Conservation (phyloP, 2,329 filamentous ascomycete species). For the Aspergillus sp. region DNA sequence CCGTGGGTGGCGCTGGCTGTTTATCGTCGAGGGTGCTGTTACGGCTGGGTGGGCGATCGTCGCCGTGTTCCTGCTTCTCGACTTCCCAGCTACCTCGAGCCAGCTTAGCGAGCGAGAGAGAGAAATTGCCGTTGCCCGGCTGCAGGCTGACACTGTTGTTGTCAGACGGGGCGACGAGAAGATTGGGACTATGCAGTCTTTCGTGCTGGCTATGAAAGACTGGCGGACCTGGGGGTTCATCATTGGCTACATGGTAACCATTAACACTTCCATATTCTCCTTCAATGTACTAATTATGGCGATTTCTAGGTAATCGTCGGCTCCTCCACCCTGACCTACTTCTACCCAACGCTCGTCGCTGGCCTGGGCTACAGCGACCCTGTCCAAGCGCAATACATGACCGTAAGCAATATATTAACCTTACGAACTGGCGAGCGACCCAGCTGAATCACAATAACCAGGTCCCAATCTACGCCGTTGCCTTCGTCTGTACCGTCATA, state of each 20-base stretch:
- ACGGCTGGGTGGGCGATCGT: neutral
- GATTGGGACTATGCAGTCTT: neutral
- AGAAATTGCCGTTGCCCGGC: neutral
- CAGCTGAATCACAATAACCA: neutral
- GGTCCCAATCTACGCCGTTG: conserved; percentile 3
- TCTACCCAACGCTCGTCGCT: neutral
- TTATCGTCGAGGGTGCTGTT: conserved; percentile 1
- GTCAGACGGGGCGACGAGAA: neutral
- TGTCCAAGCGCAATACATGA: conserved; percentile 2
- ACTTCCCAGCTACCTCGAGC: neutral
- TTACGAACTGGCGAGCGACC: no score
- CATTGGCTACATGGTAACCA: neutral
- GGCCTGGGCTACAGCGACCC: neutral
- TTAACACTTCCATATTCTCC: neutral
- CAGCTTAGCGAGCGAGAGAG: neutral
- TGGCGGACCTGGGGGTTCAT: conserved; percentile 2
- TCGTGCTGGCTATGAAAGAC: neutral
- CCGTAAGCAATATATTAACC: neutral
- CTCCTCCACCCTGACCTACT: conserved; percentile 3
- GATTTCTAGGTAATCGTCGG: neutral
- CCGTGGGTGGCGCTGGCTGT: conserved; percentile 5
- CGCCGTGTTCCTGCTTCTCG: neutral
- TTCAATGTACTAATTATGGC: neutral
- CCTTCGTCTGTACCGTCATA: neutral
- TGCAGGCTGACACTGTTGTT: neutral